These are phyloP conservation scores for Chaetomium tenue DNA, from an alignment of 495 filamentous ascomycete species.

Conservation along the genomic window DNA sequence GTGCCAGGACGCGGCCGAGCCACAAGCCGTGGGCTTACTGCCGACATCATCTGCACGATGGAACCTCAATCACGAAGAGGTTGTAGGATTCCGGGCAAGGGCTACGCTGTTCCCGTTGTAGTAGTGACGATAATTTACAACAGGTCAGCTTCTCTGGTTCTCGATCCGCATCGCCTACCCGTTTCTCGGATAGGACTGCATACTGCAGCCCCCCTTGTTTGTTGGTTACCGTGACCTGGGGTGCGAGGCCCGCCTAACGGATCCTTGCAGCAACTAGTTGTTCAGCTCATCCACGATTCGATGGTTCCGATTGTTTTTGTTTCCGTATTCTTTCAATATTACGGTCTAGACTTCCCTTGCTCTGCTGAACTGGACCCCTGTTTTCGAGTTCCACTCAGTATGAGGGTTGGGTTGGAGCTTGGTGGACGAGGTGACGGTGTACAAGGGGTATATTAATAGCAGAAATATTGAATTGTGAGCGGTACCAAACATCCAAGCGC, in stretches of 20 bases:
- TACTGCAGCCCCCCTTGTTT: neutral
- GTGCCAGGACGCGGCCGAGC: neutral
- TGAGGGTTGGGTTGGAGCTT: too few species aligned
- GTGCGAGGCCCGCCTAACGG: too few species aligned
- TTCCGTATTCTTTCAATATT: too few species aligned
- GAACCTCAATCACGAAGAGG: neutral
- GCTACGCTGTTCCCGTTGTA: neutral
- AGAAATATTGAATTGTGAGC: conserved; percentile 6
- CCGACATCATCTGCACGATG: neutral
- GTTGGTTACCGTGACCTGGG: too few species aligned
- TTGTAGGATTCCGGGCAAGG: neutral
- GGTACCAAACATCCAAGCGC: neutral
- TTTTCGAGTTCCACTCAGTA: too few species aligned
- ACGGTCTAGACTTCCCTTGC: too few species aligned
- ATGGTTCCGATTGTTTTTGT: too few species aligned
- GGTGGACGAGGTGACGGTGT: neutral
- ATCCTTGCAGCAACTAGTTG: too few species aligned
- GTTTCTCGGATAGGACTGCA: neutral
- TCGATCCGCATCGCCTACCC: conserved; percentile 4
- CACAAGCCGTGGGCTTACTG: neutral
- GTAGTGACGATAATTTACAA: neutral
- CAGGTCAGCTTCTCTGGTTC: neutral
- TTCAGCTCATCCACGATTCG: too few species aligned
- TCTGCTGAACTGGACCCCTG: too few species aligned
- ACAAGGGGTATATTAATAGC: conserved; percentile 17